Base-by-base conservation (phyloP, 208 protist genomes). In the Sergeia podlipaevii region DNA sequence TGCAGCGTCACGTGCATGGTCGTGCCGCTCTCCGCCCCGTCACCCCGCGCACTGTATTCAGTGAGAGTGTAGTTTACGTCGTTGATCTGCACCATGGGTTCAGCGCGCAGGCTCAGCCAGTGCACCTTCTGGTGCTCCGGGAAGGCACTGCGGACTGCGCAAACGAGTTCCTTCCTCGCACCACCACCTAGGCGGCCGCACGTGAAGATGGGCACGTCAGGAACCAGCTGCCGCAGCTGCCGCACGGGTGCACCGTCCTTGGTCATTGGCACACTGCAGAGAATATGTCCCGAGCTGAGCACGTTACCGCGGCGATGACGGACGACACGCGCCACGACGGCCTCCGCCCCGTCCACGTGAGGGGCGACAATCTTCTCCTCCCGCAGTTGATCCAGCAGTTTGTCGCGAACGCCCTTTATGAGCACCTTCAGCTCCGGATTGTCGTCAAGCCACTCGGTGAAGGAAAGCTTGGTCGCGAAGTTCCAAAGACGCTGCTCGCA, bases 401-500 rank as follows among this genome's bases (percentile, higher is more conserved):
- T 79, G 6, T 82, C 70, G n/a, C 72, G 73, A 34, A 93, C 76
- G 51, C 75, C 68, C 27, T 56, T 41, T 42, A 94, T 89, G 45
- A 94, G 61, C 20, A 94, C 34, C 52, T 64, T 76, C 30, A 94
- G 28, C 38, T 89, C 81, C 18, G 74, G 51, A 65, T 86, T 85
- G 17, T 76, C 74, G 24, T 60, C 39, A 8, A 94, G 70, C 82
- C 83, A 94, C 34, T 80, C 52, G 24, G 60, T 70, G 39, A 94
- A 94, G 39, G 73, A 62, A 1, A 56, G 20, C 13, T 68, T 75
- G 17, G 70, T 80, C 18, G 71, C 36, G 44, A 79, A 78, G 46
- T 73, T 78, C 83, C 87, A 94, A 49, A 94, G 34, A 7, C 83
- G 74, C 65, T 91, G 87, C 75, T 94, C 87, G 54, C 87, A 94